Evolutionary conservation across 1,284 basidiomycete genomes (phyloP).

Genomic region (Ustilago trichophora): DNA sequence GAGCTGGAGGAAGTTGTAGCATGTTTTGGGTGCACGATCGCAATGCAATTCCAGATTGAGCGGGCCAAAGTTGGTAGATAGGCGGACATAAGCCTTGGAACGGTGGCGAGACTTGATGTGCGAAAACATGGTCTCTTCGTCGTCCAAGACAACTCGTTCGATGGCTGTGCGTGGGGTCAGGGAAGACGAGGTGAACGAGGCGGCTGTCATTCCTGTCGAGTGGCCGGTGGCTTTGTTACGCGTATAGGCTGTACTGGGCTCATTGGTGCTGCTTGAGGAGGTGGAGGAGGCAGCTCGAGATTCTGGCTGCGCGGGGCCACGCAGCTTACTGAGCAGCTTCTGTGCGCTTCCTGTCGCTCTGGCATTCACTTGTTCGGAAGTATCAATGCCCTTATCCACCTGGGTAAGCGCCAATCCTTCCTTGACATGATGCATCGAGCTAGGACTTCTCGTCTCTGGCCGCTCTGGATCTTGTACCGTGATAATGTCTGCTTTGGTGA

Average conservation of each 20-base stretch:
- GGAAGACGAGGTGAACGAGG: conserved; percentile 90
- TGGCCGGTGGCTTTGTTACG: conserved; percentile 76
- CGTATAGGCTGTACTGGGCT: conserved; percentile 13
- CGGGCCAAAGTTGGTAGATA: conserved; percentile 87
- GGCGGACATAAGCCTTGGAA: conserved; percentile 69
- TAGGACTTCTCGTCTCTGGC: conserved; percentile 29
- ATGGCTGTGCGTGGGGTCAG: conserved; percentile 80
- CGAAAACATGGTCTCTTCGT: conserved; percentile 87
- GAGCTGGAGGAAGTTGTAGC: conserved; percentile 90
- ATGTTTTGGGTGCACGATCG: conserved; percentile 88
- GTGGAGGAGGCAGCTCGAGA: neutral
- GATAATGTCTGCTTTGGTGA: conserved; percentile 87
- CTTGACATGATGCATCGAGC: conserved; percentile 60
- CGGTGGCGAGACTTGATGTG: conserved; percentile 66
- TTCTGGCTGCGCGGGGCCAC: conserved; percentile 5
- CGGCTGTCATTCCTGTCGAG: conserved; percentile 87
- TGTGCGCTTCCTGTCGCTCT: conserved; percentile 62
- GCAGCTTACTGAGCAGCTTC: conserved; percentile 45
- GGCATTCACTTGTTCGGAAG: conserved; percentile 60
- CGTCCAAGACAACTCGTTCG: conserved; percentile 85
- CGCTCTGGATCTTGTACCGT: conserved; percentile 73
- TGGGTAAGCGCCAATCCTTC: conserved; percentile 54
- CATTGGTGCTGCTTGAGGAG: neutral
- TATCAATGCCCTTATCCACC: conserved; percentile 54
- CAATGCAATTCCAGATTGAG: conserved; percentile 92